A percentile compares a stretch with the other conserved stretches of the same genome.
Evolutionary conservation across 805 yeast species (phyloP).

Genomic region (Blastobotrys chiropterorum): DNA sequence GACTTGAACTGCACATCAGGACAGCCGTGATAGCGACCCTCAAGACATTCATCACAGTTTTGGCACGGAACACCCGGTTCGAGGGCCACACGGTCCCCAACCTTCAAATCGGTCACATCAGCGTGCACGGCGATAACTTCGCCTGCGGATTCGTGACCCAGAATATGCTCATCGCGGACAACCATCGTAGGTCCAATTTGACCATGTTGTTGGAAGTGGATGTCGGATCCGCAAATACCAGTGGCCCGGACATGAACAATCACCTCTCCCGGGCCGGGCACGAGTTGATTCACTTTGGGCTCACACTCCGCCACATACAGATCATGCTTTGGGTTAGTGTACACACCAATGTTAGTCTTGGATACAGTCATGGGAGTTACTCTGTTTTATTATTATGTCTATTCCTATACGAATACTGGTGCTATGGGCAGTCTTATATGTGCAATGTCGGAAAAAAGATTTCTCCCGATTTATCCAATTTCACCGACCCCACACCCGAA

Average conservation of each 20-base stretch:
- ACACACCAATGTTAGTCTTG: slow-evolving; percentile 23
- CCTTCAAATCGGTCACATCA: slow-evolving; percentile 40
- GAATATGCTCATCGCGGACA: slow-evolving; percentile 54
- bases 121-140: slow-evolving; percentile 44
- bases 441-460: background rate
- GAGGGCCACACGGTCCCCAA: slow-evolving; percentile 40
- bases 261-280: slow-evolving; percentile 39
- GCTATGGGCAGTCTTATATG: background rate
- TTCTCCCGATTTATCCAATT: background rate
- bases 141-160: slow-evolving; percentile 56
- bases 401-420: background rate
- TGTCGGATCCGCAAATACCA: slow-evolving; percentile 72
- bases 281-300: slow-evolving; percentile 21
- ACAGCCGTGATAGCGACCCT: slow-evolving; percentile 35
- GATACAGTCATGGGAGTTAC: background rate
- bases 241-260: slow-evolving; percentile 55
- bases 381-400: background rate
- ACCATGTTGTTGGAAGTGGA: slow-evolving; percentile 64
- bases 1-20: slow-evolving; percentile 32
- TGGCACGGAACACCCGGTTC: slow-evolving; percentile 52
- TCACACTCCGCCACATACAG: slow-evolving; percentile 23
- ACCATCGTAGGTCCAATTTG: slow-evolving; percentile 49
- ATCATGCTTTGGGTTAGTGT: slow-evolving; percentile 27
- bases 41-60: slow-evolving; percentile 30
- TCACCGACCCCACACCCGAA: background rate